Percentiles rank a stretch among this genome's conserved stretches.
Conservation (phyloP, 2,329 filamentous ascomycete species). For the Sporothrix globosa region DNA sequence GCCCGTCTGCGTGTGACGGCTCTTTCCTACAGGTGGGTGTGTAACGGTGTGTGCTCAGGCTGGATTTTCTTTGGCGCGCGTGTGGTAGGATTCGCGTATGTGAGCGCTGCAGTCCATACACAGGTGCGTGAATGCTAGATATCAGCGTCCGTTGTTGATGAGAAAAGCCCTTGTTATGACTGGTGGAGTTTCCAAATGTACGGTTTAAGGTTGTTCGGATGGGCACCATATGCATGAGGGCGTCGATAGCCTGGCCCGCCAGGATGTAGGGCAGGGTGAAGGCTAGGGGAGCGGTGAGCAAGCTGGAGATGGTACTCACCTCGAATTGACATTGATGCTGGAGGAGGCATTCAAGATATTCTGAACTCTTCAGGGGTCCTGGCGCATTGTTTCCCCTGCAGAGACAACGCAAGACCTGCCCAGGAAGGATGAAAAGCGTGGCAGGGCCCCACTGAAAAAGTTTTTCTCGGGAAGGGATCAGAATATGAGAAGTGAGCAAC, state of each 20-base stretch:
- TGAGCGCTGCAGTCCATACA: not conserved
- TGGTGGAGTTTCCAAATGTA: not conserved
- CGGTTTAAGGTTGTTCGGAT: not conserved
- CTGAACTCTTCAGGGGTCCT: too few relatives aligned
- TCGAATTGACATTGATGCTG: not conserved
- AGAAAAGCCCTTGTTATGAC: not conserved
- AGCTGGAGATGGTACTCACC: not conserved
- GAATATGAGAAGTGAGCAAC: constrained; percentile 10
- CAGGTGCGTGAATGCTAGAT: not conserved
- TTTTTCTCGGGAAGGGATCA: constrained; percentile 21
- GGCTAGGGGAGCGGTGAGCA: constrained; percentile 9
- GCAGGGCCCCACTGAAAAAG: constrained; percentile 22
- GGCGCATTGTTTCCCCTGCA: not conserved
- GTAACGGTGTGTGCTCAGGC: constrained; percentile 2
- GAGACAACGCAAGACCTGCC: constrained; percentile 8
- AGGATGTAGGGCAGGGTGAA: constrained; percentile 18
- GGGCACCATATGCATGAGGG: constrained; percentile 3
- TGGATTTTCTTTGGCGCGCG: not conserved
- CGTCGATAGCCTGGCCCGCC: not conserved
- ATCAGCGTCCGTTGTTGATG: not conserved
- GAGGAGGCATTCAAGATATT: not conserved
- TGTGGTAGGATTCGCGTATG: constrained; percentile 5
- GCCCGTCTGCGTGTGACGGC: not conserved
- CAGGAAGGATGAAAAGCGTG: constrained; percentile 20
- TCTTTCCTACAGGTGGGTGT: not conserved